Percentiles rank a stretch among this genome's conserved stretches.
Conservation (phyloP, 2,329 filamentous ascomycete species). For the Aureobasidium sp. region DNA sequence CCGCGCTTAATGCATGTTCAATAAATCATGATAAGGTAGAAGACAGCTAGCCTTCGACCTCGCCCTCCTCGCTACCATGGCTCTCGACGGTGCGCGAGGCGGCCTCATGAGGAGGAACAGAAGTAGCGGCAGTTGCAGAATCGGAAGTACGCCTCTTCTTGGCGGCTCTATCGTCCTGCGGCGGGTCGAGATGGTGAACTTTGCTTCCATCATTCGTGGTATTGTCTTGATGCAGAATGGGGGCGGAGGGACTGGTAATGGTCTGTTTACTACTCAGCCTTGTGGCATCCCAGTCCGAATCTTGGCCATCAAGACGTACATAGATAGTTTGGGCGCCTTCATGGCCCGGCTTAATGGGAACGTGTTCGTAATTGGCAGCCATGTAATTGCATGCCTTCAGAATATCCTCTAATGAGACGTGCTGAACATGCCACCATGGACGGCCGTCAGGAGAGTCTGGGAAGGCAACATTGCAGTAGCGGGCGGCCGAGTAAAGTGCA, state of each 20-base stretch:
- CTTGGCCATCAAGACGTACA: conserved; percentile 32
- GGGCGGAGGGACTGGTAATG: conserved; percentile 20
- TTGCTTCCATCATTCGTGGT: conserved; percentile 26
- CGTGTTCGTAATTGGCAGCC: conserved; percentile 46
- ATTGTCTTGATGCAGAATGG: conserved; percentile 20
- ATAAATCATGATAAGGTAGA: not conserved
- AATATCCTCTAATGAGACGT: conserved; percentile 64
- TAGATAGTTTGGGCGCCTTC: conserved; percentile 39
- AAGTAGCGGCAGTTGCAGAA: not conserved
- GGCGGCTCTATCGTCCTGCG: conserved; percentile 22
- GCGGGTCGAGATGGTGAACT: conserved; percentile 16
- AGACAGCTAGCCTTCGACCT: conserved; percentile 37
- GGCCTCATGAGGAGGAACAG: not conserved
- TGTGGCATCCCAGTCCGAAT: conserved; percentile 25
- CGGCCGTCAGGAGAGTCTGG: conserved; percentile 64
- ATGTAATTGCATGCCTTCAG: conserved; percentile 68
- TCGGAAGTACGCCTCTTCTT: conserved; percentile 17
- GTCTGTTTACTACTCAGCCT: conserved; percentile 22
- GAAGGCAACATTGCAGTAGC: conserved; percentile 65
- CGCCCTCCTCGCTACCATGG: conserved; percentile 40
- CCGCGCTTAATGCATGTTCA: conserved; percentile 29
- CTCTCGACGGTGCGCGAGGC: conserved; percentile 18
- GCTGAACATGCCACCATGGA: conserved; percentile 81
- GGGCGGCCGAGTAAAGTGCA: conserved; percentile 79
- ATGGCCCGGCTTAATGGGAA: conserved; percentile 29